Base-by-base conservation (phyloP, 257 asterid genomes). In the Solanum clarkiae region DNA sequence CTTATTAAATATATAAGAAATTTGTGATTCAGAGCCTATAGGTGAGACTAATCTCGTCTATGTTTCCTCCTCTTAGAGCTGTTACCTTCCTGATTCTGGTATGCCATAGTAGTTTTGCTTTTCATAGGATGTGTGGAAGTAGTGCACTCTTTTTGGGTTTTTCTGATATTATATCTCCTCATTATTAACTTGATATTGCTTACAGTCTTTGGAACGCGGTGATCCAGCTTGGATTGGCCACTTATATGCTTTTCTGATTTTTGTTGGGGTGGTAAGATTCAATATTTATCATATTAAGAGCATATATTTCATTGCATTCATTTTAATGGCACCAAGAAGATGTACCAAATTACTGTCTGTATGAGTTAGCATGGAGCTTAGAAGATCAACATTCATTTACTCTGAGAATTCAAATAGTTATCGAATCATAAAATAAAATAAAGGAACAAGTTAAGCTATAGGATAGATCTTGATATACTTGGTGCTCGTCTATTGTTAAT, bases 221-320 rank as follows among this genome's bases (percentile, higher is more conserved):
- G 93, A 91, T 84, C 92, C 98, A 86, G 92, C 94, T 83, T 94
- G 98, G 99, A 85, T 94, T 86, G 99, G 99, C 85, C 94, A 94
- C 68, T n/a, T 88, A 86, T 93, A 93, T 85, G 99, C 99, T 81
- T 91, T 96, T 85, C 91, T 93, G 80, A 96, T 96, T 79, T 94
- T 96, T 88, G 51, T 92, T 85, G 91, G 95, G 44, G 98, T 96
- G 98, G 98, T 96, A 94, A 42, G 94, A 53, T 87, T 47, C 84
- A 68, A 12, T 74, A 85, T 62, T 84, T 79, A 13, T 26, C 26
- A 44, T 36, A 32, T 85, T 36, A 26, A 14, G 42, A 60, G 4
- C 56, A 0, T n/a, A 51, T 47, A 65, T 56, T 86, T 57, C 60
- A 44, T 42, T 81, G 55, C 56, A 42, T 56, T 60, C 71, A n/a